Evolutionary conservation across 305 asterid genomes (phyloP).

Genomic region (Fraxinus albicans): DNA sequence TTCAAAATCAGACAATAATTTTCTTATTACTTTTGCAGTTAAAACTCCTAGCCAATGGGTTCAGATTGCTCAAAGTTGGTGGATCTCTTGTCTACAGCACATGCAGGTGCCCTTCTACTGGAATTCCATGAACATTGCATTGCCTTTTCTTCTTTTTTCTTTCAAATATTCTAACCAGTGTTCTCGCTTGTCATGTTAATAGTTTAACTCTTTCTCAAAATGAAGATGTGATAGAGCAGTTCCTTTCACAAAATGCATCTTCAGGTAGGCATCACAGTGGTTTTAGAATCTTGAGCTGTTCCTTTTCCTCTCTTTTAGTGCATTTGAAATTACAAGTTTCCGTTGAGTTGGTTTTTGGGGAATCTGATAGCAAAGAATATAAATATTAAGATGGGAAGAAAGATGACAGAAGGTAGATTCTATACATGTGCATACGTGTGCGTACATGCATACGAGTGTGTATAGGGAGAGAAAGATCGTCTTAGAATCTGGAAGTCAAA

Average conservation of each 20-base stretch:
- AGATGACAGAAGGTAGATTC: neutral
- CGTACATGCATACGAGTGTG: neutral
- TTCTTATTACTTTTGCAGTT: slow-evolving; percentile 49
- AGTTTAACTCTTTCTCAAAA: slow-evolving; percentile 91
- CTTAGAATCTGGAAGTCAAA: neutral
- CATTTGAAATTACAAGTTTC: neutral
- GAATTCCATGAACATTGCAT: slow-evolving; percentile 13
- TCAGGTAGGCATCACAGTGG: slow-evolving; percentile 50
- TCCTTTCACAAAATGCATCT: slow-evolving; percentile 59
- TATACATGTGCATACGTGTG: neutral
- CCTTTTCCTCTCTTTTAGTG: neutral
- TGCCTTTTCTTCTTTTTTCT: slow-evolving; percentile 1
- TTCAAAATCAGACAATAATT: neutral
- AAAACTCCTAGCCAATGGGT: slow-evolving; percentile 77
- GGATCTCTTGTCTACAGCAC: slow-evolving; percentile 96
- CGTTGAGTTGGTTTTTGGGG: neutral
- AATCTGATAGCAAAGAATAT: neutral
- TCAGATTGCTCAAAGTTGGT: slow-evolving; percentile 74
- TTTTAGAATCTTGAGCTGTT: slow-evolving; percentile 5
- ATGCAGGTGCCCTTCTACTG: slow-evolving; percentile 60
- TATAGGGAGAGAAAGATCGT: neutral
- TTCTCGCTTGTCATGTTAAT: slow-evolving; percentile 22
- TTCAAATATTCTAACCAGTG: slow-evolving; percentile 2
- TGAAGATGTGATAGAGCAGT: slow-evolving; percentile 76
- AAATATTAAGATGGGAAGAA: neutral